Base-by-base conservation (phyloP, 2,329 filamentous ascomycete genomes). In the Thermothelomyces thermophilus region DNA sequence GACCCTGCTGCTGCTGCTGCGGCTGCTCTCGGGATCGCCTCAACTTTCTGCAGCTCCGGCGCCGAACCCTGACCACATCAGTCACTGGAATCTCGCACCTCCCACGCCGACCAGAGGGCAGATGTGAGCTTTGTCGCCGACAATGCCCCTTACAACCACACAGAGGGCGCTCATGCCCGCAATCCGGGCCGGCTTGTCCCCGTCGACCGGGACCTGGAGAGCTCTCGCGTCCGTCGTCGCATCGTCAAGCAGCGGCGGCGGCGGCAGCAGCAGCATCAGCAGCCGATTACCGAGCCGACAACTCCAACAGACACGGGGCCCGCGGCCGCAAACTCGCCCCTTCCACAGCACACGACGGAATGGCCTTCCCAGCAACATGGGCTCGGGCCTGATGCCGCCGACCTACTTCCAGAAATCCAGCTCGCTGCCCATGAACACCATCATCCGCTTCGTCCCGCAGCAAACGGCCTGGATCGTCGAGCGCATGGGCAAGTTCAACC, bases 391-490 rank as follows among this genome's bases (percentile, higher is more conserved):
- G 37, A 61, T 66, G 46, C 79, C 84, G 31, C 77, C 84, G 7
- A 83, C 86, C n/a, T 94, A 94, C 70, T 95, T 95, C 69, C 84
- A 86, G 65, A 79, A 79, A 56, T 73, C 54, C 3, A 16, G 77
- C 11, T 74, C 78, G 19, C 76, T 96, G 46, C 93, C 93, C 24
- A 87, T 90, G 60, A 98, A 98, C 71, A 98, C 93, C 3, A 76
- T 98, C 56, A 76, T 98, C 62, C 88, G 91, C 53, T 98, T 97
- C 70, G 93, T 98, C 36, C 93, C 93, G n/a, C 93, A 98, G 71
- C 93, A 98, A 74, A 97, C 91, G 61, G 93, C 93, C 68, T 98
- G 93, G 93, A 91, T 98, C 52, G 93, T 98, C 50, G 93, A 98
- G 79, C 90, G 93, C 65, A 98, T 98, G 93, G 93, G 93, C 63